A percentile compares a stretch with the other conserved stretches of the same genome.
phyloP scores from a whole-genome alignment of 768 basidiomycete genomes.

The Hericium coralloides region DNA sequence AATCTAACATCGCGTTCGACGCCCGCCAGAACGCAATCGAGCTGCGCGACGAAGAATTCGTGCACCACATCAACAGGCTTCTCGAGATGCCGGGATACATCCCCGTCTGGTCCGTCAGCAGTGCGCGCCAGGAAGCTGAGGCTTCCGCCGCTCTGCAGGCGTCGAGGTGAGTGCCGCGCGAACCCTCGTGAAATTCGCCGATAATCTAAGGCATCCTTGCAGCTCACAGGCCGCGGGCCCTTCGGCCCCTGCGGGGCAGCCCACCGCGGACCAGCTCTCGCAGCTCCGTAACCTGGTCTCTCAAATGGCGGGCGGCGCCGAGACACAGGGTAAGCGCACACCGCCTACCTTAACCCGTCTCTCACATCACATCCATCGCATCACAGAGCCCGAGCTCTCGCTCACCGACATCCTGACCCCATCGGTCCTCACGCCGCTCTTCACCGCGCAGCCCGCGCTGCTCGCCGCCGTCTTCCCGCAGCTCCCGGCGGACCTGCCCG shows the following conservation, averaged over 20 bases:
- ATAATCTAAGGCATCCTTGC: not conserved
- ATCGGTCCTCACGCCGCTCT: conserved; percentile 61
- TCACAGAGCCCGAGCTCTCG: conserved; percentile 40
- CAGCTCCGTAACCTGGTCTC: conserved; percentile 43
- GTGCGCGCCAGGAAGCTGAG: conserved; percentile 36
- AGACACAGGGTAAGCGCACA: conserved; percentile 22
- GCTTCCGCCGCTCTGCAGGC: conserved; percentile 23
- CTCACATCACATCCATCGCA: not conserved
- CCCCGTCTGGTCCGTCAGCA: conserved; percentile 43
- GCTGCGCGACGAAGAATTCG: conserved; percentile 64
- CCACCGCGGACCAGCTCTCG: conserved; percentile 59
- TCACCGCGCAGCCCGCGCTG: conserved; percentile 60
- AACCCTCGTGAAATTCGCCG: not conserved
- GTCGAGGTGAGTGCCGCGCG: conserved; percentile 9
- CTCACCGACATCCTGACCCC: conserved; percentile 72
- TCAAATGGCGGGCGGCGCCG: conserved; percentile 30
- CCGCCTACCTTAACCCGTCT: conserved; percentile 6
- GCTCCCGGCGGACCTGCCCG: conserved; percentile 69
- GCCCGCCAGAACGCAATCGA: conserved; percentile 51
- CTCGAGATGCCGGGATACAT: conserved; percentile 58
- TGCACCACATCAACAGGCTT: conserved; percentile 59
- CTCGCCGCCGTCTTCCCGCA: conserved; percentile 68
- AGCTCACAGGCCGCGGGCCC: not conserved
- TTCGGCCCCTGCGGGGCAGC: conserved; percentile 4
- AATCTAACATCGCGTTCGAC: too few relatives aligned